Base-by-base conservation (phyloP, 2,329 filamentous ascomycete species). In the Ophiostoma fasciatum region DNA sequence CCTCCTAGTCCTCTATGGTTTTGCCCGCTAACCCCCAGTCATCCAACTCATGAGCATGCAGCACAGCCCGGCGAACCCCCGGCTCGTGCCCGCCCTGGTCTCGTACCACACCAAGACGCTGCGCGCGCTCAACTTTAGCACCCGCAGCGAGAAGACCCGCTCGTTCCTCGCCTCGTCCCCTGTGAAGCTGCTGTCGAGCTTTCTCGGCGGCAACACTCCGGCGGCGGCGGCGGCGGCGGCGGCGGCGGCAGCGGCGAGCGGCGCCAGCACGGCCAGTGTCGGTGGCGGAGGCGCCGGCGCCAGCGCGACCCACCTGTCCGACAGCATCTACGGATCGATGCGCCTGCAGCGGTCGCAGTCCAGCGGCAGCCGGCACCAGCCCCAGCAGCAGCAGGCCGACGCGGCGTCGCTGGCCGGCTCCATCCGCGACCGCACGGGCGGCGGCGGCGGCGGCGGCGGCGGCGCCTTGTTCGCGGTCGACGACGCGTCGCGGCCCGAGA, bases 131-230 rank as follows among this genome's bases (percentile, higher is more conserved):
- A 70, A 68, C 31, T 63, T 82, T 28, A 63, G 71, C 15, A 62
- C 72, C 22, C 69, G 77, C 28, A 65, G 69, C 0, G 73, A 77
- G 49, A 80, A 73, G 52, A 69, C 73, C 10, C 69, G 69, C 37
- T 76, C 74, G 1, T 82, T 82, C 50, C 68, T 88, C 9, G 75
- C 76, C 5, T 72, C 78, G n/a, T 94, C 87, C 1, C 87, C 88
- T 0, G 82, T 92, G 32, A 96, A 94, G 54, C 67, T 94, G 49
- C 64, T 96, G 13, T 92, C 87, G 0, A 93, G 71, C 49, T 72
- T 94, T 36, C 74, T 92, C 48, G 71, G 74, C 23, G 71, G 74
- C 30, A 31, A 27, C 18, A 31, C 35, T 11, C 17, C 34, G 4
- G 15, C 23, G 14, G 20, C 31, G 9, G 26, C 32, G 1, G 25